Evolutionary conservation across 257 asterid species (phyloP).

Genomic region (Nicotiana paniculata): DNA sequence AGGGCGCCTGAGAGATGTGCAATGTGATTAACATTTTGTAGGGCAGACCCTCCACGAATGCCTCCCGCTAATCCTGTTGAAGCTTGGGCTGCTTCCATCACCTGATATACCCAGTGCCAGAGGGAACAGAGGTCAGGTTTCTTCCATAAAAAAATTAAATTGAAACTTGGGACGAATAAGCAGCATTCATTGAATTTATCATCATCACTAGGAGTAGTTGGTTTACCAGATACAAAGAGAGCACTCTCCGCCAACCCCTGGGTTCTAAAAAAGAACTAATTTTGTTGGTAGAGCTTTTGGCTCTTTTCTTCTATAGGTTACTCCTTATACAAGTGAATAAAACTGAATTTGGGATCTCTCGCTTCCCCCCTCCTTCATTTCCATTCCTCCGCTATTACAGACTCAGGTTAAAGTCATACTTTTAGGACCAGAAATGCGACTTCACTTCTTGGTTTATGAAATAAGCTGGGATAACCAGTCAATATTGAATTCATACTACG

Average conservation of each 20-base stretch:
- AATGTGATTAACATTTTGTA: slow-evolving; percentile 76
- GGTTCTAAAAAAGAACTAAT: not conserved
- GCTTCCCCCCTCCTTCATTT: not conserved
- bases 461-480: not conserved
- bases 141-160: not conserved
- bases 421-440: not conserved
- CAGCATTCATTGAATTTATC: not conserved
- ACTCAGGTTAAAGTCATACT: not conserved
- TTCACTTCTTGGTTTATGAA: not conserved
- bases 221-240: not conserved
- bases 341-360: not conserved
- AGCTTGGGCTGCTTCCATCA: slow-evolving; percentile 98
- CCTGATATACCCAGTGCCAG: slow-evolving; percentile 30
- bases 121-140: not conserved
- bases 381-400: not conserved
- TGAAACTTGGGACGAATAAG: not conserved
- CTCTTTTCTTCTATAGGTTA: not conserved
- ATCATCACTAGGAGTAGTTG: not conserved
- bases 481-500: not conserved
- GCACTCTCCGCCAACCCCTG: not conserved
- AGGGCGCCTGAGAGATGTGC: slow-evolving; percentile 97
- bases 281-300: not conserved
- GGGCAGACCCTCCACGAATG: slow-evolving; percentile 42
- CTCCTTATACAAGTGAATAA: not conserved
- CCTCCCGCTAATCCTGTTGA: slow-evolving; percentile 60